A percentile compares a stretch with the other conserved stretches of the same genome.
phyloP scores from a whole-genome alignment of 768 basidiomycete species.

The Sarcodon aspratus region DNA sequence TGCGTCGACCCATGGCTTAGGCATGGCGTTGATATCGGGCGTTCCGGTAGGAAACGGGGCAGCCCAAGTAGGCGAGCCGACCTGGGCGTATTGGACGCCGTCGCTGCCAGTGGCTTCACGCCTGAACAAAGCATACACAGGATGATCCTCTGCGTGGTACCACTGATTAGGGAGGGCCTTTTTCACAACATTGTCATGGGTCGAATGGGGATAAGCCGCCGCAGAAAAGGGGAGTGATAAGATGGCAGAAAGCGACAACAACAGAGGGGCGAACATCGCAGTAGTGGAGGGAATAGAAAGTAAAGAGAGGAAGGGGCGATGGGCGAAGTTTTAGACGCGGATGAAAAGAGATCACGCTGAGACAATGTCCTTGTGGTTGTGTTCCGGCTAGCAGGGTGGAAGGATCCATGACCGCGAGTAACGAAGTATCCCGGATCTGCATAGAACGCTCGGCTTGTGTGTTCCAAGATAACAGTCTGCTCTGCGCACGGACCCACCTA shows the following conservation, averaged over 20 bases:
- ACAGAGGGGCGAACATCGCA: constrained; percentile 1
- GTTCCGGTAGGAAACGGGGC: constrained; percentile 43
- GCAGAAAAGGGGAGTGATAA: constrained; percentile 9
- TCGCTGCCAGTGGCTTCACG: constrained; percentile 30
- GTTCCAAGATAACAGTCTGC: too few species aligned
- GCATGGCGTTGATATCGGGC: constrained; percentile 42
- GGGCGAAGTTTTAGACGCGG: neutral
- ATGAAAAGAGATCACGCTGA: neutral
- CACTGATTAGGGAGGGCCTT: constrained; percentile 27
- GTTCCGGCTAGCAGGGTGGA: too few species aligned
- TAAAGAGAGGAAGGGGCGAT: constrained; percentile 28
- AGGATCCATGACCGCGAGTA: too few species aligned
- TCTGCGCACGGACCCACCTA: too few species aligned
- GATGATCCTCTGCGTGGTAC: constrained; percentile 54
- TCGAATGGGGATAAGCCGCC: constrained; percentile 10
- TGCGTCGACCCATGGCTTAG: constrained; percentile 65
- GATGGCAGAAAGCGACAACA: neutral
- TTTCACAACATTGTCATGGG: constrained; percentile 10
- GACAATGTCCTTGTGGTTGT: too few species aligned
- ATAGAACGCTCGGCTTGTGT: too few species aligned
- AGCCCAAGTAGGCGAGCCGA: constrained; percentile 61
- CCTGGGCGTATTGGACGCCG: constrained; percentile 35
- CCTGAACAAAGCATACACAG: constrained; percentile 49
- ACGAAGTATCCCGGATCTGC: too few species aligned
- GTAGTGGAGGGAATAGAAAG: constrained; percentile 17